Base-by-base conservation (phyloP, 106 monocot genomes). In the Phalaenopsis equestris region DNA sequence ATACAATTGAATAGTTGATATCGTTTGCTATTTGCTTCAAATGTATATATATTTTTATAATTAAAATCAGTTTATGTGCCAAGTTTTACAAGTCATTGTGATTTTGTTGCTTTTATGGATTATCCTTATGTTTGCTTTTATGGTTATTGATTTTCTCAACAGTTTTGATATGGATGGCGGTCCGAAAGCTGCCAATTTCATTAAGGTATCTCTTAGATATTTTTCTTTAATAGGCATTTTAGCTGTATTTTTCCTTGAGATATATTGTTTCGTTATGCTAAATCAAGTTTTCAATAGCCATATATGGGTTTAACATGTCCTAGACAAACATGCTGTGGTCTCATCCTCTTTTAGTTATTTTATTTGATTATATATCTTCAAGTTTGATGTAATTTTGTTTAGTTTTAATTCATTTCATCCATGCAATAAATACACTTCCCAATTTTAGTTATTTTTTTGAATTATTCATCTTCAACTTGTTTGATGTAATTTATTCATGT, bases 91-190 rank as follows among this genome's bases (percentile, higher is more conserved):
- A 42, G 19, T 74, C 42, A 45, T 12, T 38, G 70, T 9, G 19
- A 19, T 19, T 74, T 45, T 45, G 18, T n/a, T 45, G 19, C 18
- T 8, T 43, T 74, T 2, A 45, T 16, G 36, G 37, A 9, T 39
- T 80, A 52, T 58, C 11, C 56, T 79, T 37, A 18, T 73, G 24
- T 19, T 52, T 55, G 67, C 23, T 56, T 84, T 67, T 16, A 74
- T 2, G 45, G 43, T 18, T 43, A 81, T 85, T 65, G 15, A 37
- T 70, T 70, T 80, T 72, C 55, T 77, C 82, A 47, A 41, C 86
- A 97, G 96, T 84, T 97, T 97, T 89, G 96, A 97, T 84, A 61
- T 94, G 10, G 90, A 97, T 52, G 83, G 86, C 81, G 96, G 96
- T 42, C 96, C 89, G 1, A 86, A 83, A 52, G 96, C 96, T 85